Evolutionary conservation across 495 filamentous ascomycete species (phyloP).

Genomic region (Cenococcum geophilum): DNA sequence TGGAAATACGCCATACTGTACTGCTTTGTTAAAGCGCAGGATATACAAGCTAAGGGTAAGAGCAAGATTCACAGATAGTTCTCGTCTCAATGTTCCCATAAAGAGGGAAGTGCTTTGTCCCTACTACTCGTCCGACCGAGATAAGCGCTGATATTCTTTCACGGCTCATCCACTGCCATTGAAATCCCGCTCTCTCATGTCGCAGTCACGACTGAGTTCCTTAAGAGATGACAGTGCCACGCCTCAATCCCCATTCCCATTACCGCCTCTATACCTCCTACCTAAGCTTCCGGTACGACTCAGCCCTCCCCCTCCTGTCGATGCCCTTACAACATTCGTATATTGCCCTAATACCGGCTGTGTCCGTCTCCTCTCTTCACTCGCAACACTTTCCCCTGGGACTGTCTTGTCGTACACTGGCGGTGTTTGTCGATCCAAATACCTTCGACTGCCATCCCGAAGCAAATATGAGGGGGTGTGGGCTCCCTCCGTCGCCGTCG

Average conservation of each 20-base stretch:
- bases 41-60: no score
- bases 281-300: constrained; percentile 21
- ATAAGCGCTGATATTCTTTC: no score
- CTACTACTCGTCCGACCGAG: no score
- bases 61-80: no score
- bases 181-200: no score
- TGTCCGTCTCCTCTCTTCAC: not conserved
- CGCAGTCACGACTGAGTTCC: no score
- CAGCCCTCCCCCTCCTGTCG: constrained; percentile 8
- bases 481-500: constrained; percentile 6
- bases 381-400: constrained; percentile 4
- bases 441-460: constrained; percentile 17
- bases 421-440: constrained; percentile 21
- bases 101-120: no score
- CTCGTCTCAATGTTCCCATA: no score
- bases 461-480: not conserved
- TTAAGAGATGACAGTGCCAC: no score
- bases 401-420: constrained; percentile 22
- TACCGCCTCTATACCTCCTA: constrained; percentile 15
- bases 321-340: not conserved
- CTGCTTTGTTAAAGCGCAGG: no score
- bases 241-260: constrained; percentile 11
- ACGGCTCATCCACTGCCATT: no score
- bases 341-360: constrained; percentile 9
- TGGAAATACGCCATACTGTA: no score